Evolutionary conservation across 2,329 filamentous ascomycete genomes (phyloP), one percentile per base, ranked within the genome.

Genomic region (Passalora sequoiae): DNA sequence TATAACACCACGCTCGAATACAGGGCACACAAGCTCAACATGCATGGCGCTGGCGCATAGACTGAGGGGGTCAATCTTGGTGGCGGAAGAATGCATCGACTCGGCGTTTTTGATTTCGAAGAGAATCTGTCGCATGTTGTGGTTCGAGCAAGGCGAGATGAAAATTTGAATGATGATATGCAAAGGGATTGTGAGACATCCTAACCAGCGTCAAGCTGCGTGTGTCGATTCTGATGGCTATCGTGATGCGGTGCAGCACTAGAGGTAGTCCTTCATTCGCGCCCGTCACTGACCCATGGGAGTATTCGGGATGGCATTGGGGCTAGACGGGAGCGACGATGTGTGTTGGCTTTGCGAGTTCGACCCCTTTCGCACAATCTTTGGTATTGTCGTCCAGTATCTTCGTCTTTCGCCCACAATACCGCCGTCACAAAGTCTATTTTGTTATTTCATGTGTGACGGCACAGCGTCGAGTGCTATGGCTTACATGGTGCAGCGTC

Each of bases 11-110:
- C n/a, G n/a, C n/a, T n/a, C n/a, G n/a, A n/a, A n/a, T n/a, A n/a
- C n/a, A n/a, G n/a, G n/a, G n/a, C n/a, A n/a, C n/a, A n/a, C n/a
- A n/a, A n/a, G n/a, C n/a, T n/a, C n/a, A n/a, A n/a, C n/a, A n/a
- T n/a, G n/a, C n/a, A n/a, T n/a, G n/a, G 42, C 41, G 44, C 44
- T 29, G 46, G 46, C 46, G 49, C 49, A 52, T 38, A 39, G 43
- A 44, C 38, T 28, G 32, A 21, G 31, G n/a, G n/a, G 10, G 13
- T 15, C 17, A 37, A 32, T n/a, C 19, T 43, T 38, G 32, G 41
- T 25, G 27, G 35, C 13, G 27, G 31, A n/a, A 38, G 21, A 39
- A 19, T 32, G 28, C 36, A 38, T 43, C 6, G 9, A 27, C 10
- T 19, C 17, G 27, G 42, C 19, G 27, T 30, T 35, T 31, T 21